These are phyloP conservation scores for Kalmanozyma brasiliensis DNA, from an alignment of 1,284 basidiomycete genomes.

Conservation along the genomic window DNA sequence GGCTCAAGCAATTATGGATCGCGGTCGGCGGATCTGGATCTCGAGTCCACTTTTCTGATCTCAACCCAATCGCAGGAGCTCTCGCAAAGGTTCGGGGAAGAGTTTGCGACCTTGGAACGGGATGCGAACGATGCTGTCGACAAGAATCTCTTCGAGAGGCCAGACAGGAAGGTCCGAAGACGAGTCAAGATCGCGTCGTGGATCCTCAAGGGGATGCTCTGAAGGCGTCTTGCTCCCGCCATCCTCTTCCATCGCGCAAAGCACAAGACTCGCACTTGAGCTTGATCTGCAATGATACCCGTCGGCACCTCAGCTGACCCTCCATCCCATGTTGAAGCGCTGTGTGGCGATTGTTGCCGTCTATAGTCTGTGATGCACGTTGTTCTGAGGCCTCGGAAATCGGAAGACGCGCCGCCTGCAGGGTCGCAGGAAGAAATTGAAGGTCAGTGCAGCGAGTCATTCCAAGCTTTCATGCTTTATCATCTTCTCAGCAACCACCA, in stretches of 20 bases:
- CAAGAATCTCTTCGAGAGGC: conserved; percentile 69
- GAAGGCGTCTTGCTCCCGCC: neutral
- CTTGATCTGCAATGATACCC: conserved; percentile 19
- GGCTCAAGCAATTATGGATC: conserved; percentile 96
- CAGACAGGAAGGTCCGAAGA: conserved; percentile 76
- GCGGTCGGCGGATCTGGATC: conserved; percentile 88
- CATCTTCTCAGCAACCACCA: conserved; percentile 6
- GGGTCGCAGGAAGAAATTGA: conserved; percentile 20
- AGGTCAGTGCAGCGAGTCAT: conserved; percentile 26
- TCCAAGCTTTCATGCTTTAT: conserved; percentile 7
- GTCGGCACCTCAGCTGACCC: neutral
- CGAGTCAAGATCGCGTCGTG: conserved; percentile 68
- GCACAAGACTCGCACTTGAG: neutral
- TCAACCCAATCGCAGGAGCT: conserved; percentile 70
- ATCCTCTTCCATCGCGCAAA: too few species aligned
- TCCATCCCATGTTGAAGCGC: neutral
- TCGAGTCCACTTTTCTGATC: conserved; percentile 90
- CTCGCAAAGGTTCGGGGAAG: conserved; percentile 68
- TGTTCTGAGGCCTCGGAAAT: conserved; percentile 12
- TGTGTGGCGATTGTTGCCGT: neutral
- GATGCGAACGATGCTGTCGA: conserved; percentile 70
- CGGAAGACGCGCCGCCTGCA: conserved; percentile 9
- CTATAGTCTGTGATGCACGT: too few species aligned
- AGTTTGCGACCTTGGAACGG: conserved; percentile 70
- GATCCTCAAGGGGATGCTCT: conserved; percentile 61